These are phyloP conservation scores for Leucoagaricus sp. DNA, from an alignment of 1,284 basidiomycete species.

Conservation along the genomic window DNA sequence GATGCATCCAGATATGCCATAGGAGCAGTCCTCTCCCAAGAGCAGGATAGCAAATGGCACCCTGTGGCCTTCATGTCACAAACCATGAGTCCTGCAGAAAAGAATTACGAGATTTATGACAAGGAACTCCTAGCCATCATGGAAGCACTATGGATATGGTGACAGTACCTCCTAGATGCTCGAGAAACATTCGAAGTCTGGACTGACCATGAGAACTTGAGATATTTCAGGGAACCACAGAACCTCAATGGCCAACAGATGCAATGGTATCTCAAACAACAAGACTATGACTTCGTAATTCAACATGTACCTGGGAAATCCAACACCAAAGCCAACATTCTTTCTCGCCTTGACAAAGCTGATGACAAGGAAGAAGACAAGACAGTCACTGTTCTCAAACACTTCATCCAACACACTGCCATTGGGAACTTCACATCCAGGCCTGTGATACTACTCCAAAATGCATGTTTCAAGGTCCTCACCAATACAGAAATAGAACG, in stretches of 20 bases:
- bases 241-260: too few species aligned
- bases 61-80: not conserved
- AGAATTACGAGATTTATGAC: too few species aligned
- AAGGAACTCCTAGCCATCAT: slow-evolving; percentile 39
- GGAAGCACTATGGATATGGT: slow-evolving; percentile 35
- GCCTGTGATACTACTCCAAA: too few species aligned
- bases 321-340: slow-evolving; percentile 35
- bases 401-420: not conserved
- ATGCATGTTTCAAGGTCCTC: too few species aligned
- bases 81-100: slow-evolving; percentile 4
- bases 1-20: not conserved
- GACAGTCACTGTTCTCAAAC: not conserved
- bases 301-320: slow-evolving; percentile 37
- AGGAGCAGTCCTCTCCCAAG: slow-evolving; percentile 7
- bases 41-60: not conserved
- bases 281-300: too few species aligned
- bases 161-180: slow-evolving; percentile 33
- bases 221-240: too few species aligned
- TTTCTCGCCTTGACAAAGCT: slow-evolving; percentile 30
- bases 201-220: too few species aligned
- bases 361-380: not conserved
- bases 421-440: not conserved
- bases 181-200: too few species aligned
- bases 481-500: not conserved
- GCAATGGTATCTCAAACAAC: too few species aligned